Evolutionary conservation across 148 eudicot genomes (phyloP), one percentile per base, ranked within the genome.

Genomic region (Rhododendron henanense): DNA sequence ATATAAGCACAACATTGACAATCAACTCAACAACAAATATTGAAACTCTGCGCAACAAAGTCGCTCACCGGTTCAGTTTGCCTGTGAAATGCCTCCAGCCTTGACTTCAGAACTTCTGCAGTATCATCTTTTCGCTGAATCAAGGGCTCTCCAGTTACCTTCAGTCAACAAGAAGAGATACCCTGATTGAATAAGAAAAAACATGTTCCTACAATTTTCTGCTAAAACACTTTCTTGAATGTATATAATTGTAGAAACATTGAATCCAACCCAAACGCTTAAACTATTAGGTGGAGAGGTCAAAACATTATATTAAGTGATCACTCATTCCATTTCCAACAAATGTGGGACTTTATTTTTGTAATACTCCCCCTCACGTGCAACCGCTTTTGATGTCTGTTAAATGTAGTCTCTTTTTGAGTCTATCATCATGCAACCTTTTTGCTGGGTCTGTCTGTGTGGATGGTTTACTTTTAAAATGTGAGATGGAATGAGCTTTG

Each of bases 61-160:
- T 7, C 81, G 61, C 88, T 88, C 48, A 96, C 99, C 77, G 99
- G 99, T 90, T 95, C 91, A 86, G 92, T 92, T 86, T 92, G 93
- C 75, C 69, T 88, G 73, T 92, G 99, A 86, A 96, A 96, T 45
- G 96, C 90, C 85, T 95, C 98, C 48, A 96, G 94, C 91, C 99
- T 92, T 31, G 98, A 93, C 91, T 93, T 96, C 59, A 96, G 93
- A 87, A 93, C 99, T 73, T 92, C 93, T 84, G 98, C 92, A 67
- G 96, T 96, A 84, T 96, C 99, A 92, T 96, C 99, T 89, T 94
- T 95, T 21, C 97, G 95, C 92, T 96, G 99, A 90, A 95, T 94
- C 83, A 96, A 88, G 87, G 98, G 96, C 85, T 96, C 99, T 69
- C 99, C 99, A 78, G 99, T 92, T 81, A 95, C 95, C 99, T 96